Conservation (phyloP, 2,329 filamentous ascomycete species). For the Alternaria sp. region DNA sequence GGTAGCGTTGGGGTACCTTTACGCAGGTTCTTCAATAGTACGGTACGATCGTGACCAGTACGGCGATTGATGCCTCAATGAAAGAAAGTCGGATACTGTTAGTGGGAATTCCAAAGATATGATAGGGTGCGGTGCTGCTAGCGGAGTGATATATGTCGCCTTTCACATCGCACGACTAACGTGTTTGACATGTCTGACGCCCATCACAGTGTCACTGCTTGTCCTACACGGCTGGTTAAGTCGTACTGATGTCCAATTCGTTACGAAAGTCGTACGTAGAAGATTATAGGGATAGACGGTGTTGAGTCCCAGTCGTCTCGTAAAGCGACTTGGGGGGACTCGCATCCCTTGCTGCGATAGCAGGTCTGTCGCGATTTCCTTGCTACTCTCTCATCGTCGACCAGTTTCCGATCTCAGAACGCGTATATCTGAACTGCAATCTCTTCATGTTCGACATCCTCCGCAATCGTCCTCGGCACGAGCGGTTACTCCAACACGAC, state of each 20-base stretch:
- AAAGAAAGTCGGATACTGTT: not conserved
- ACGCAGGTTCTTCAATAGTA: not conserved
- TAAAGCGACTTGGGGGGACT: not conserved
- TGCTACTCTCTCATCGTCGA: not conserved
- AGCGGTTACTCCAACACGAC: conserved; percentile 12
- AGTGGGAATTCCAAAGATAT: not conserved
- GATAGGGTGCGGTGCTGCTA: not conserved
- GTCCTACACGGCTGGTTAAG: conserved; percentile 1
- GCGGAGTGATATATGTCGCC: not conserved
- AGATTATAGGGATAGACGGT: not conserved
- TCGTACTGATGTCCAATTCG: conserved; percentile 1
- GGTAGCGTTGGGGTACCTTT: not conserved
- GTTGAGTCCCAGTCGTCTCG: not conserved
- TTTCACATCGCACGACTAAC: conserved; percentile 8
- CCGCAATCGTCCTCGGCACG: conserved; percentile 8
- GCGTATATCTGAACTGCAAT: not conserved
- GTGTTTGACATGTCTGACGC: conserved; percentile 10
- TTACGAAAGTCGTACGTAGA: not conserved
- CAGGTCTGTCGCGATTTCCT: not conserved
- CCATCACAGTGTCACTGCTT: not conserved
- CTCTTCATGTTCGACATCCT: conserved; percentile 18
- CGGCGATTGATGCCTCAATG: not conserved
- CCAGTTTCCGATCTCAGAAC: not conserved
- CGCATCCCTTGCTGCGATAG: not conserved
- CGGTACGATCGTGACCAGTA: not conserved